A percentile compares a stretch with the other conserved stretches of the same genome.
Evolutionary conservation across 129 eudicot genomes (phyloP).

Genomic region (Erigeron canadensis): DNA sequence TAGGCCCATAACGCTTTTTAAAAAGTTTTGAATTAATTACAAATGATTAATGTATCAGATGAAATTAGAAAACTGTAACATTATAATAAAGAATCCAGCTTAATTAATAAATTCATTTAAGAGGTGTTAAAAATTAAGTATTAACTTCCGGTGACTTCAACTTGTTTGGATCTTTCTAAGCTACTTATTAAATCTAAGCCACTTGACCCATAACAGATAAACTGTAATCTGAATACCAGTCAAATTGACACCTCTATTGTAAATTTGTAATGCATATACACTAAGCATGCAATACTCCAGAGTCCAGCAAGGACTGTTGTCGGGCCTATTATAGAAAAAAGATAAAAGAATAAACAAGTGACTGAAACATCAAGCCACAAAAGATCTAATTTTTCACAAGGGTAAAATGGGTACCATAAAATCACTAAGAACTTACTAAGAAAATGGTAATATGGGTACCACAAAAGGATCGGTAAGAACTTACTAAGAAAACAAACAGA

Average conservation of each 20-base stretch:
- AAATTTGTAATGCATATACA: neutral
- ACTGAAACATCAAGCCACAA: too few species aligned
- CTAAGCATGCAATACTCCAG: slow-evolving; percentile 10
- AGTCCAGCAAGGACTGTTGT: neutral
- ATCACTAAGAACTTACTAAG: too few species aligned
- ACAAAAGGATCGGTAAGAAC: too few species aligned
- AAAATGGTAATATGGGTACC: too few species aligned
- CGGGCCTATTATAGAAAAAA: neutral
- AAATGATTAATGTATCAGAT: neutral
- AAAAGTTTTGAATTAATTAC: neutral
- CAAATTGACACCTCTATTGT: neutral
- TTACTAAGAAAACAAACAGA: too few species aligned
- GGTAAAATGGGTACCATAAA: too few species aligned
- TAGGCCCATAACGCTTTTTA: neutral
- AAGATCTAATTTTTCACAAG: too few species aligned
- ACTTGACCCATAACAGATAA: neutral
- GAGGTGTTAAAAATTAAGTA: neutral
- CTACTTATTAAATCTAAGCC: neutral
- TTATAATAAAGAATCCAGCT: neutral
- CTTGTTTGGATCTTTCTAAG: neutral
- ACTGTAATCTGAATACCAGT: neutral
- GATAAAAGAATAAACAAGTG: too few species aligned
- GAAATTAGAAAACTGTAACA: neutral
- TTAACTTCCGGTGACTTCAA: neutral
- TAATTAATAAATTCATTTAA: neutral